Evolutionary conservation across 2,329 filamentous ascomycete genomes (phyloP), one percentile per base, ranked within the genome.

Genomic region (Bipolaris gigantea): DNA sequence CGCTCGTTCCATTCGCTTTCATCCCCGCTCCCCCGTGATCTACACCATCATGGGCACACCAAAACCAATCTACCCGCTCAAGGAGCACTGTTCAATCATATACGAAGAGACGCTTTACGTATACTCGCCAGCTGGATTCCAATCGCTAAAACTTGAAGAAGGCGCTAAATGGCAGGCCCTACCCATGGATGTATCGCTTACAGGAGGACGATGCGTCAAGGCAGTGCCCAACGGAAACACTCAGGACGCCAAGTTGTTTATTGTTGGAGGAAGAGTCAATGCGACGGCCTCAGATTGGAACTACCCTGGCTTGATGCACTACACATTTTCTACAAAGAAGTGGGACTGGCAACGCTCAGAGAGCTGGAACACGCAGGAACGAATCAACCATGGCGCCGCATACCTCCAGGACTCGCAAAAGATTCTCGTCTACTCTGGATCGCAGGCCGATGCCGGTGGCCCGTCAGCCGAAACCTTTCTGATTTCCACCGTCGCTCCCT

Each of bases 91-190:
- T 76, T 91, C 92, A 53, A 85, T 89, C 68, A 83, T 97, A 57
- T 81, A 90, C 78, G 81, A 92, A 70, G 87, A 92, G 73, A 91
- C 86, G 11, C 84, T 97, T 48, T 97, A 95, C 77, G 86, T 89
- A 41, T 96, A 90, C 73, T 90, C 90, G 5, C 76, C 85, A 8
- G 76, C 84, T 42, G 89, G 85, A 25, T 92, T 97, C 65, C 84
- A 92, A 71, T 88, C 89, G 8, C 76, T 97, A 60, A 75, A 81
- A 11, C 76, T 97, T 59, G 76, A 83, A 59, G 75, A 85, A 61
- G 89, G 89, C 46, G 89, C 85, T 44, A 76, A 84, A 76, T 97
- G 93, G 93, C 78, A 82, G 59, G 71, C 80, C 61, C 73, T 94
- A 62, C 67, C 81, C 0, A 82, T 81, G 71, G 90, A 90, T 44